Conservation (phyloP, 495 filamentous ascomycete species). For the Penicillium arizonense region DNA sequence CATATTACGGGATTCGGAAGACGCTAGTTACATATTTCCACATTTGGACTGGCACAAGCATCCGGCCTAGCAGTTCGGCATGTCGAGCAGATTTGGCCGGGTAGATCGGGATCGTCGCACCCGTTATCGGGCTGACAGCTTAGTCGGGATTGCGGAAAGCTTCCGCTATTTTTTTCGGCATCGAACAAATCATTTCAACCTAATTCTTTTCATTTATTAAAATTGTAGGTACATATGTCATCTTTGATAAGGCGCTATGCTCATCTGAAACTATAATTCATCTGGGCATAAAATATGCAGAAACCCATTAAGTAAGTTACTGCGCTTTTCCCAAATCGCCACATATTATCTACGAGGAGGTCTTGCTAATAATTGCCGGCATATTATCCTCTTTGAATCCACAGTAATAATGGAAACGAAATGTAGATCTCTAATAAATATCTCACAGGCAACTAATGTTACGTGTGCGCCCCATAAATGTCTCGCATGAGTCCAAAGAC, state of each 20-base stretch:
- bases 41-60: background rate
- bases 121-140: background rate
- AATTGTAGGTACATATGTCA: background rate
- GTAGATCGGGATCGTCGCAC: constrained; percentile 7
- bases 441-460: too few relatives aligned
- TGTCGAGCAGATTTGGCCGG: background rate
- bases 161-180: background rate
- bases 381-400: background rate
- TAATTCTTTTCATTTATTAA: too few relatives aligned
- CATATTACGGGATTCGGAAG: background rate
- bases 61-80: background rate
- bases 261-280: too few relatives aligned
- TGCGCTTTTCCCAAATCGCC: background rate
- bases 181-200: background rate
- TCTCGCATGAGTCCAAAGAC: background rate
- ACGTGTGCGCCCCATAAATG: background rate
- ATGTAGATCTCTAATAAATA: background rate
- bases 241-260: too few relatives aligned
- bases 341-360: background rate
- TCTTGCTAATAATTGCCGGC: background rate
- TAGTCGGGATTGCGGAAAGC: background rate
- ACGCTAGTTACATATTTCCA: background rate
- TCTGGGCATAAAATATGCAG: too few relatives aligned
- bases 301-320: too few relatives aligned
- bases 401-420: background rate